Evolutionary conservation across 108 stramenopile species (phyloP), one percentile per base, ranked within the genome.

Genomic region (Cyclotella sp.): DNA sequence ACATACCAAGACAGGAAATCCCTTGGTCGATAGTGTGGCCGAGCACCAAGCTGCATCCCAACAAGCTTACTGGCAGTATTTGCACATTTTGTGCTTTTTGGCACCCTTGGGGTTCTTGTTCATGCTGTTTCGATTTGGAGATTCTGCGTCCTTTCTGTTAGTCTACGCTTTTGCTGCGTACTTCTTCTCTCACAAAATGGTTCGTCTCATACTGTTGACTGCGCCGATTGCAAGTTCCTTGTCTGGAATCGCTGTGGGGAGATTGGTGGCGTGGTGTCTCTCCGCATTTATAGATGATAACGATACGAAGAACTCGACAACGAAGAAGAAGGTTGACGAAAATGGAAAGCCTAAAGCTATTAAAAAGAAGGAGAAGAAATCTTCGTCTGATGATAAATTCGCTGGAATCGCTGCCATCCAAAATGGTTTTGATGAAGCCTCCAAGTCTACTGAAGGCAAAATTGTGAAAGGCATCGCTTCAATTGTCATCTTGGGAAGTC

Each of bases 101-200:
- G 94, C 97, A 28, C 99, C 99, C 18, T 81, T 97, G 19, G 99
- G 99, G 64, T 96, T 91, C 70, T 52, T 98, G n/a, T 86, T 97
- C 68, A 71, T 92, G 47, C 76, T 93, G 44, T 77, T 71, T 27
- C 83, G 93, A 47, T 77, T 97, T 76, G 85, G 89, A 19, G 98
- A 98, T 76, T 84, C 90, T 14, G 81, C 84, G 0, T 75, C 83
- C 40, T 99, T 99, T 80, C 78, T 99, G 27, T 72, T 95, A 63
- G 91, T 97, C 18, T 99, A 97, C 88, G 97, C 91, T 24, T 72
- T 87, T 28, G 73, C 95, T 24, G 87, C 97, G 9, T 99, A 97
- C 89, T 98, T 92, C 84, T 99, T 99, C 81, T 89, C 92, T 12
- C 96, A 95, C 59, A 93, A 93, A 74, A 99, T 99, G 99, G 98